phyloP scores from a whole-genome alignment of 345 rosid species.

The Carallia brachiata region DNA sequence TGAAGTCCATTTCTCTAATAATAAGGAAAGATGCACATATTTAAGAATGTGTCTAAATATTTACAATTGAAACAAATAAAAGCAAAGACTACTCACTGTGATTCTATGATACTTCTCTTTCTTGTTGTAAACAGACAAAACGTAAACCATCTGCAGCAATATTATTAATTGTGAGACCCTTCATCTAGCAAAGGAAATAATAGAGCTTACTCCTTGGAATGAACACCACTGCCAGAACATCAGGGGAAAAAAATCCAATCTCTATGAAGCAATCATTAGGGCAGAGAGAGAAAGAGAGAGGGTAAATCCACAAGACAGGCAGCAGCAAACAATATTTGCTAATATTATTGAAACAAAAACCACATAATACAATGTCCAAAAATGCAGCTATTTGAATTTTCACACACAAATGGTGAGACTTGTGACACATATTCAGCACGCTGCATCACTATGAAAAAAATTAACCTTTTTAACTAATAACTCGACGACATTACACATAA shows the following conservation, averaged over 20 bases:
- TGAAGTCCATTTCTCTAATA: background rate
- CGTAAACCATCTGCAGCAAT: constrained; percentile 87
- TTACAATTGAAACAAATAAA: constrained; percentile 7
- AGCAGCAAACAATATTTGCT: background rate
- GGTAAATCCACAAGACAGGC: background rate
- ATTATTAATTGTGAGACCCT: background rate
- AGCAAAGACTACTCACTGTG: constrained; percentile 55
- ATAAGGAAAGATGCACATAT: background rate
- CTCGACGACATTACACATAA: no score
- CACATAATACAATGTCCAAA: background rate
- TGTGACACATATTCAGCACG: background rate
- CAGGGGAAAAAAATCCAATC: background rate
- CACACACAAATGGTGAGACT: background rate
- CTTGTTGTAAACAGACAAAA: constrained; percentile 86
- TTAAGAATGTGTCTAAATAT: background rate
- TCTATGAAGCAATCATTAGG: background rate
- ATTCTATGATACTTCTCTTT: constrained; percentile 85
- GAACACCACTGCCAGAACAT: background rate
- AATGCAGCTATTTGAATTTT: constrained; percentile 2
- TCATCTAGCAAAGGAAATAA: constrained; percentile 1
- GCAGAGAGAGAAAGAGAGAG: background rate
- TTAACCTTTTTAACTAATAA: no score
- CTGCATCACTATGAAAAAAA: background rate
- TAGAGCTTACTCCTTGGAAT: background rate
- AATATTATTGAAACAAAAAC: background rate